Conservation (phyloP, 768 basidiomycete species). For the Polyporus arcularius region DNA sequence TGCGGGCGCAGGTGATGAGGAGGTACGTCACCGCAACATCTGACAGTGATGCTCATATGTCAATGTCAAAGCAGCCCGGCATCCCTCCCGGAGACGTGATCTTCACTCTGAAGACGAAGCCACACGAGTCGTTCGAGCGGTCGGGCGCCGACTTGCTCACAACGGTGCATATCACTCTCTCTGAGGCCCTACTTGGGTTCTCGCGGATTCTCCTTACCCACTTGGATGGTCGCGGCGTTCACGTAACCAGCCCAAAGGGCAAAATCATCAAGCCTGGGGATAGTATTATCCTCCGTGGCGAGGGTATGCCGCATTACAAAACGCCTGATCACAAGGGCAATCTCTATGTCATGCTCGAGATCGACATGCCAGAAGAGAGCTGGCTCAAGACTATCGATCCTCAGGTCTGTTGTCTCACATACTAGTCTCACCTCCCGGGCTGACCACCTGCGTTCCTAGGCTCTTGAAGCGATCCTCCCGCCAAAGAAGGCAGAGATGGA, state of each 20-base stretch:
- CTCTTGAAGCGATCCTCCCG: constrained; percentile 64
- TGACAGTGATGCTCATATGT: background rate
- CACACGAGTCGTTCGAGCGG: constrained; percentile 82
- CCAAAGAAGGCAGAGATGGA: constrained; percentile 75
- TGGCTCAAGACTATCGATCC: constrained; percentile 73
- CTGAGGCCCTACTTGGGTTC: constrained; percentile 95
- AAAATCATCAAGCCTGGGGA: constrained; percentile 77
- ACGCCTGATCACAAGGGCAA: constrained; percentile 71
- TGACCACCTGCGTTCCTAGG: constrained; percentile 40
- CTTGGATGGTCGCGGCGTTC: constrained; percentile 90
- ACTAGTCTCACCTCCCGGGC: background rate
- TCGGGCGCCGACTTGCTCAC: constrained; percentile 81
- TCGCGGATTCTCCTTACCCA: constrained; percentile 88
- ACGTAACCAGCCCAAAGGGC: constrained; percentile 69
- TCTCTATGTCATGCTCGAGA: constrained; percentile 76
- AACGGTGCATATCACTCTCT: constrained; percentile 82
- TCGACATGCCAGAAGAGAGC: constrained; percentile 84
- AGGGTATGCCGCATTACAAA: constrained; percentile 88
- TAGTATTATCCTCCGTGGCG: constrained; percentile 73
- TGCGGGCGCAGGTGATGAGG: constrained; percentile 89
- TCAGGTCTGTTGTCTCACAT: constrained; percentile 41
- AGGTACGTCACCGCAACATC: constrained; percentile 46
- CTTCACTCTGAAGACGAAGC: constrained; percentile 68
- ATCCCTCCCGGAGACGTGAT: constrained; percentile 89
- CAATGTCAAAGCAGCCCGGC: constrained; percentile 58